phyloP scores from a whole-genome alignment of 495 filamentous ascomycete genomes.

The Xylaria venustula region DNA sequence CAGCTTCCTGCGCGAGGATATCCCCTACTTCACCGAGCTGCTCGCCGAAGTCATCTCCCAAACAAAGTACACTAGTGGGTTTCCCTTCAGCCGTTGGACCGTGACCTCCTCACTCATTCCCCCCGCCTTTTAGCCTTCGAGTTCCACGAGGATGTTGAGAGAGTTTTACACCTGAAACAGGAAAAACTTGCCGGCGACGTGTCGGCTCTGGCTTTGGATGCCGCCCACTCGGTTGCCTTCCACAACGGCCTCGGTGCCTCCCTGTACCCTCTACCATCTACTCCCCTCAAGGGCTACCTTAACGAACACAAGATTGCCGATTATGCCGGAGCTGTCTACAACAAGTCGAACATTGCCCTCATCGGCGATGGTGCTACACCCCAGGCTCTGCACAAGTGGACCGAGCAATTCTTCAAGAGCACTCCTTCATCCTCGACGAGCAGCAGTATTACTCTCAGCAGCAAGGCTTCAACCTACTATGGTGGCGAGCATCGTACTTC shows the following conservation, averaged over 20 bases:
- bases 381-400: conserved; percentile 81
- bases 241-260: conserved; percentile 85
- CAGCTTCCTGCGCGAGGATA: conserved; percentile 90
- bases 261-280: conserved; percentile 65
- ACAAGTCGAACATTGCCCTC: conserved; percentile 85
- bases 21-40: conserved; percentile 96
- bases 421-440: conserved; percentile 39
- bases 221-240: conserved; percentile 86
- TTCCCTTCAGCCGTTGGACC: conserved; percentile 19
- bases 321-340: conserved; percentile 75
- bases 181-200: conserved; percentile 63
- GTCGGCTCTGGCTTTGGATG: conserved; percentile 73
- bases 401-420: conserved; percentile 79
- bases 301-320: conserved; percentile 64
- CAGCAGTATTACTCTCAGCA: conserved; percentile 39
- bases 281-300: conserved; percentile 74
- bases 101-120: conserved; percentile 16
- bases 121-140: conserved; percentile 63
- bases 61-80: conserved; percentile 81
- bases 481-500: conserved; percentile 92
- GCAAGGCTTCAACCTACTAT: conserved; percentile 72
- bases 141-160: conserved; percentile 79
- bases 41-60: conserved; percentile 85
- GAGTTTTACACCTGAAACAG: conserved; percentile 69
- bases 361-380: conserved; percentile 84